Evolutionary conservation across 345 rosid species (phyloP).

Genomic region (Citrus reticulata): DNA sequence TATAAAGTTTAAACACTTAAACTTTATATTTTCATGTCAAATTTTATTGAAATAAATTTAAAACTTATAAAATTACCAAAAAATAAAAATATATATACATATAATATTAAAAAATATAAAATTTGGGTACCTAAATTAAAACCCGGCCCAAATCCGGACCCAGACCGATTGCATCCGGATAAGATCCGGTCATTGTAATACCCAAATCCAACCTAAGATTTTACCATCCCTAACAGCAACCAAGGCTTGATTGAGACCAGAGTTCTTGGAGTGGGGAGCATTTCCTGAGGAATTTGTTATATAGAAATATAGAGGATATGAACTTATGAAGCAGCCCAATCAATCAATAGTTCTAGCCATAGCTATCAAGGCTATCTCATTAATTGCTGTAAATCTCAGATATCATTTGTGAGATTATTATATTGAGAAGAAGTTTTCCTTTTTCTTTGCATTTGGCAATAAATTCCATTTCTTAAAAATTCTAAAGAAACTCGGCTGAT

Average conservation of each 20-base stretch:
- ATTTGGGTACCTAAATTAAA: too few species aligned
- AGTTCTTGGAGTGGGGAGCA: too few species aligned
- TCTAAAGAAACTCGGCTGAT: background rate
- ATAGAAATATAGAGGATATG: background rate
- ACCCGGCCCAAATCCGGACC: too few species aligned
- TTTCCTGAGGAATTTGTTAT: background rate
- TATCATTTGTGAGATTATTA: background rate
- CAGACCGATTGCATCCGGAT: too few species aligned
- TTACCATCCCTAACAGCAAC: background rate
- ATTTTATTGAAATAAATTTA: too few species aligned
- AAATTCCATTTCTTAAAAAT: background rate
- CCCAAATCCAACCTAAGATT: too few species aligned
- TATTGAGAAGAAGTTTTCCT: background rate
- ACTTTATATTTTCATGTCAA: too few species aligned
- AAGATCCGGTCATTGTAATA: too few species aligned
- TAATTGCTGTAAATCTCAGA: background rate
- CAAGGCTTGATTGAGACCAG: slow-evolving; percentile 39
- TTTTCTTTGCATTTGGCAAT: background rate
- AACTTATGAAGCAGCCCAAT: background rate
- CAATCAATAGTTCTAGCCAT: background rate
- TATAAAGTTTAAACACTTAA: too few species aligned
- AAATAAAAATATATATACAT: too few species aligned
- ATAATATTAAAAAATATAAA: too few species aligned
- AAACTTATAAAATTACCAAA: too few species aligned
- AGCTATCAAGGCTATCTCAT: background rate